Evolutionary conservation across 2,329 filamentous ascomycete genomes (phyloP), one percentile per base, ranked within the genome.

Genomic region (Sarocladiaceae sp.): DNA sequence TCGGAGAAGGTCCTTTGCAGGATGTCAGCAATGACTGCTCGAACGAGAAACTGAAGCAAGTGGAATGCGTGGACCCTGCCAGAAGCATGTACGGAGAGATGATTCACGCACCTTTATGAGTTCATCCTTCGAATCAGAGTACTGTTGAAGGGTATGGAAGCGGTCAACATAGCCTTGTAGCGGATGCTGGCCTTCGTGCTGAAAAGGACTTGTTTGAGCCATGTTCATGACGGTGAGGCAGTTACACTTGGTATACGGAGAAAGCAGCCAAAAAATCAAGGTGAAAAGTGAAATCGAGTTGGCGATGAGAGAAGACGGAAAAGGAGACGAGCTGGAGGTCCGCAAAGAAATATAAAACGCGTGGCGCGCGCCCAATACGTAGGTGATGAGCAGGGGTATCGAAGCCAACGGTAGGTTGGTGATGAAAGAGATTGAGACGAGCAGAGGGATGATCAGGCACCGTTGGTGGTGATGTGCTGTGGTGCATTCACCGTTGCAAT

Each of bases 21-120:
- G 26, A 29, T 29, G 13, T 29, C 26, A 29, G 26, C 13, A 13
- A 29, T 9, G 13, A 13, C 7, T 29, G 9, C 26, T 29, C n/a
- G 21, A 41, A 41, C 18, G 21, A 41, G 18, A 21, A 26, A 33
- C 11, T 6, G 31, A 15, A 33, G 16, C 12, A 33, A 33, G 16
- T n/a, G 16, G n/a, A 33, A 15, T 9, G 6, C n/a, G n/a, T 6
- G 9, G n/a, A 7, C 33, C 10, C 6, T 15, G 7, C n/a, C 33
- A 35, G 21, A 35, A n/a, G 31, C 6, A 33, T 33, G n/a, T n/a
- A n/a, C n/a, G n/a, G n/a, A n/a, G n/a, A n/a, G n/a, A n/a, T n/a
- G n/a, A n/a, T n/a, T n/a, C n/a, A 7, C 32, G 12, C n/a, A 44
- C 43, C 33, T 45, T 15, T 37, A 45, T 37, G 6, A 45, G 43